Evolutionary conservation across 2,329 filamentous ascomycete species (phyloP), one percentile per base, ranked within the genome.

Genomic region (Bretziella fagacearum): DNA sequence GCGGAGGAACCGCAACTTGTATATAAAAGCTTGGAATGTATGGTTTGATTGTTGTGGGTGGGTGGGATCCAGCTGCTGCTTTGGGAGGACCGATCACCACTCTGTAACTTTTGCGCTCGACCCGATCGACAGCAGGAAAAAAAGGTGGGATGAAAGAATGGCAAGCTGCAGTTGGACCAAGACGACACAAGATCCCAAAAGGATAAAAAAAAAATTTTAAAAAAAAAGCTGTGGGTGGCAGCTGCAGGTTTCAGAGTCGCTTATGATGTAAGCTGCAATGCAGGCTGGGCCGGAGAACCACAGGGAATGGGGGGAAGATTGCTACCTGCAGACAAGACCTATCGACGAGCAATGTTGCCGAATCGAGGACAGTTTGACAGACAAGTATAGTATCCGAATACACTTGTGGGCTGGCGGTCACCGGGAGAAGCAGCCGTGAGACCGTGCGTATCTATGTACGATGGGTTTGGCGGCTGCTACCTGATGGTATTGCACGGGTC

Each of bases 191-290:
- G 3, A 11, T 3, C 27, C 27, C 5, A 30, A 30, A 10, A 30
- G n/a, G 27, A 23, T 20, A 22, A 39, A 39, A 39, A 7, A 18
- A 13, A 4, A 39, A 23, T 18, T 22, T 5, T 20, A 39, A 17
- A 39, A 11, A 30, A 11, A 30, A 8, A 20, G 13, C 3, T 4
- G 35, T 39, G 35, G 7, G 35, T 39, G 35, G 15, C 18, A 39
- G 18, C 35, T 39, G 35, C 18, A 39, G 35, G 35, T 39, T 22
- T 20, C 35, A 39, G 18, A 39, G 35, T 13, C 15, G 35, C 6
- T 39, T 39, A 39, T 23, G 35, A 10, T 39, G 18, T 39, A 18
- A 22, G 35, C 15, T 39, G 35, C 35, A 39, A 39, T 39, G 35
- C 35, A 39, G 6, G 33, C 6, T 39, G 17, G 17, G 35, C 6